Percentiles rank a stretch among this genome's conserved stretches.
These are phyloP conservation scores for Fomes fomentarius DNA, from an alignment of 1,284 basidiomycete species.

Conservation along the genomic window DNA sequence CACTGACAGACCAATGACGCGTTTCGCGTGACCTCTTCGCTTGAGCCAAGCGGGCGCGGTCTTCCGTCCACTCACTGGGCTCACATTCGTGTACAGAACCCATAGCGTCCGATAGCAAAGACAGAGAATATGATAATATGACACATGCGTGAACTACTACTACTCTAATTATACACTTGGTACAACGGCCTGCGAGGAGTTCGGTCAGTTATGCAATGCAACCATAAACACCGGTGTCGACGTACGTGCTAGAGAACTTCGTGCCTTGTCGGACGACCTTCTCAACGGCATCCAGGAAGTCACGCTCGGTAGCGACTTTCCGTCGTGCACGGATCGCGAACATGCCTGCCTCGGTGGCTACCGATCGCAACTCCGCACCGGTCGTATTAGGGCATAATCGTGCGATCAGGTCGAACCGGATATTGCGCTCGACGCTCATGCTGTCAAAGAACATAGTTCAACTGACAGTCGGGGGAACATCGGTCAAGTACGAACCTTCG, in stretches of 20 bases:
- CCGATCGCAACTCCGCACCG: constrained; percentile 94
- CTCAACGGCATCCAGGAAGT: constrained; percentile 98
- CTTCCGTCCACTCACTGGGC: not conserved
- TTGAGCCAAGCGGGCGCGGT: no score
- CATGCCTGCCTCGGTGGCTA: constrained; percentile 99
- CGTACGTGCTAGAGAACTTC: constrained; percentile 92
- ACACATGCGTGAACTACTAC: constrained; percentile 14
- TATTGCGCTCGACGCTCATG: constrained; percentile 97
- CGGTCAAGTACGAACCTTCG: constrained; percentile 61
- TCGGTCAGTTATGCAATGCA: not conserved
- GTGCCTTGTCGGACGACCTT: constrained; percentile 98
- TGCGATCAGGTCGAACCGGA: constrained; percentile 97
- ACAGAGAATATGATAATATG: constrained; percentile 19
- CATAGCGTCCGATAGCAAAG: constrained; percentile 20
- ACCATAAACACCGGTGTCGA: constrained; percentile 24
- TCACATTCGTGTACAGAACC: not conserved
- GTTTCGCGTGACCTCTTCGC: not conserved
- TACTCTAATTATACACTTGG: constrained; percentile 41
- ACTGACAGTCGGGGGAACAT: constrained; percentile 5
- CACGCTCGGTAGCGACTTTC: constrained; percentile 97
- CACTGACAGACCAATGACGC: not conserved
- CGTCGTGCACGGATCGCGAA: constrained; percentile 97
- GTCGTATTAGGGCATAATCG: constrained; percentile 98
- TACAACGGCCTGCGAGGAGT: constrained; percentile 39
- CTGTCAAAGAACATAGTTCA: constrained; percentile 42